phyloP scores from a whole-genome alignment of 2,329 filamentous ascomycete species.

The Fusarium domesticum region DNA sequence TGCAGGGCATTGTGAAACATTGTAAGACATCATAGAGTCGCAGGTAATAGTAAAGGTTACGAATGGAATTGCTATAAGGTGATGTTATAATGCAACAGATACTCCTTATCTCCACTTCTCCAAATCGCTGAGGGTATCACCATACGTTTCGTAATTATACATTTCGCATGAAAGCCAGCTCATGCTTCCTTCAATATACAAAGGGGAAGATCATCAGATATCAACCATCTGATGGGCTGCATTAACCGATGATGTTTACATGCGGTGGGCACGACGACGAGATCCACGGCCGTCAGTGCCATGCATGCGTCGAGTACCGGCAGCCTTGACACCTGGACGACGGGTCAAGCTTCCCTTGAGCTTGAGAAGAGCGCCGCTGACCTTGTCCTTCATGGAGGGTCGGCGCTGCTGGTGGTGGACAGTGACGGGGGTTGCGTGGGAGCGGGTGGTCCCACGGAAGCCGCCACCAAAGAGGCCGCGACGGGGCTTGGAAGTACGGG shows the following conservation, averaged over 20 bases:
- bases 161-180: constrained; percentile 3
- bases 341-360: constrained; percentile 67
- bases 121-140: constrained; percentile 17
- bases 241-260: constrained; percentile 3
- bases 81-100: background rate
- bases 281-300: constrained; percentile 68
- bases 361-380: constrained; percentile 72
- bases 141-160: constrained; percentile 22
- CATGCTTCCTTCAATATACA: background rate
- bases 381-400: constrained; percentile 70
- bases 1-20: background rate
- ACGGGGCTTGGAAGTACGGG: constrained; percentile 43
- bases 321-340: constrained; percentile 71
- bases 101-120: constrained; percentile 4
- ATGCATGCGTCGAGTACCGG: constrained; percentile 70
- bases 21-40: background rate
- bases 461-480: constrained; percentile 41
- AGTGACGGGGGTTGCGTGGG: constrained; percentile 36
- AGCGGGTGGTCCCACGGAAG: constrained; percentile 20
- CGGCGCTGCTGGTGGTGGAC: constrained; percentile 65
- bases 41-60: background rate
- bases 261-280: constrained; percentile 35
- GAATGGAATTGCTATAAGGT: background rate
- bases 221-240: background rate
- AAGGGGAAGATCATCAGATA: background rate